phyloP scores from a whole-genome alignment of 345 rosid species.

The Passiflora organensis region DNA sequence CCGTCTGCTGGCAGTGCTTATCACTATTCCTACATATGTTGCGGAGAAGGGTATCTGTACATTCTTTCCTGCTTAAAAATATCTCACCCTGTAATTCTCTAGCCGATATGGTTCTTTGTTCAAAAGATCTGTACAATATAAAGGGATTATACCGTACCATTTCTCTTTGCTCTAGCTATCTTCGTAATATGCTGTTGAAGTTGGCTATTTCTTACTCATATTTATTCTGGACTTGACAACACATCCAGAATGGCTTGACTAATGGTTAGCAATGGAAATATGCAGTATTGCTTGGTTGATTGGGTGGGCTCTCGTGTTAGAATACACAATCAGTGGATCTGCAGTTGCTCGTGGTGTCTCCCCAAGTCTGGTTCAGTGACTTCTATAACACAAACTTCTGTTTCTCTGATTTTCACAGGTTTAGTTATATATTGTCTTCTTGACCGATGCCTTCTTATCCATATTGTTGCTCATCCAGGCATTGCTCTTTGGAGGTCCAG shows the following conservation, averaged over 20 bases:
- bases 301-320: slow-evolving; percentile 92
- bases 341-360: slow-evolving; percentile 94
- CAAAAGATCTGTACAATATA: not conserved
- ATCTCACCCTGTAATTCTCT: not conserved
- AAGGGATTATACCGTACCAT: not conserved
- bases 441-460: too few relatives aligned
- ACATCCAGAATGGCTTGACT: not conserved
- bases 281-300: slow-evolving; percentile 91
- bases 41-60: slow-evolving; percentile 77
- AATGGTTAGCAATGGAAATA: slow-evolving; percentile 3
- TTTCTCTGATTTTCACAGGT: too few relatives aligned
- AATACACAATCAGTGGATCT: slow-evolving; percentile 91
- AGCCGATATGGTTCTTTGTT: not conserved
- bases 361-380: slow-evolving; percentile 60
- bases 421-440: too few relatives aligned
- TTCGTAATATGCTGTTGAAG: not conserved
- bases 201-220: not conserved
- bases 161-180: not conserved
- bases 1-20: slow-evolving; percentile 99
- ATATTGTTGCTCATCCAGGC: slow-evolving; percentile 42
- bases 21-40: slow-evolving; percentile 90
- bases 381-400: slow-evolving; percentile 1
- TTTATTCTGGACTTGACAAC: too few relatives aligned
- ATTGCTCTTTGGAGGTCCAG: slow-evolving; percentile 78
- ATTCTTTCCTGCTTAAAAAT: not conserved